Evolutionary conservation across 345 rosid genomes (phyloP).

Genomic region (Salix dunnii): DNA sequence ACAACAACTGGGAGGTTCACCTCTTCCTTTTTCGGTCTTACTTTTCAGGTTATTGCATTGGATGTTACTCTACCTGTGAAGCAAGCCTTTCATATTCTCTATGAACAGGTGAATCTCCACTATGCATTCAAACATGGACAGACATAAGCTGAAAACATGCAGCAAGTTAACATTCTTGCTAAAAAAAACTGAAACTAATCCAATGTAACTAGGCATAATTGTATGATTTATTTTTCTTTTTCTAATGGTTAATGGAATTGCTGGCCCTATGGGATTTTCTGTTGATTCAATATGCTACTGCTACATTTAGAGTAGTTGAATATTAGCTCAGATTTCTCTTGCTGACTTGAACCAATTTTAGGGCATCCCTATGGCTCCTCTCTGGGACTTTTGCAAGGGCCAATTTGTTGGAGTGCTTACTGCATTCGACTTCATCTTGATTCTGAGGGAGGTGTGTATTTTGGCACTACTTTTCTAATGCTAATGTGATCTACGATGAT

Average conservation of each 20-base stretch:
- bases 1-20: background rate
- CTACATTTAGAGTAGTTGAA: background rate
- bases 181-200: background rate
- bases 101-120: constrained; percentile 75
- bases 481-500: background rate
- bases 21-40: constrained; percentile 6
- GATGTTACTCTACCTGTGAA: constrained; percentile 93
- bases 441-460: constrained; percentile 66
- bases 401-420: constrained; percentile 81
- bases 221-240: background rate
- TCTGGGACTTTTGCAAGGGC: constrained; percentile 65
- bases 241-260: background rate
- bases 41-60: constrained; percentile 75
- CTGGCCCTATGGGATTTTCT: background rate
- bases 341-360: constrained; percentile 24
- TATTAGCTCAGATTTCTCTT: background rate
- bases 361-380: constrained; percentile 84
- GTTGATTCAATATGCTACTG: background rate
- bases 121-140: background rate
- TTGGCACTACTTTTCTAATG: background rate
- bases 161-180: background rate
- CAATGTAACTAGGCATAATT: background rate
- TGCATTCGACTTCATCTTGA: constrained; percentile 75
- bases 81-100: constrained; percentile 94
- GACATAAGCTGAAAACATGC: background rate